Conservation (phyloP, 257 asterid genomes). For the Euphrasia confusa region DNA sequence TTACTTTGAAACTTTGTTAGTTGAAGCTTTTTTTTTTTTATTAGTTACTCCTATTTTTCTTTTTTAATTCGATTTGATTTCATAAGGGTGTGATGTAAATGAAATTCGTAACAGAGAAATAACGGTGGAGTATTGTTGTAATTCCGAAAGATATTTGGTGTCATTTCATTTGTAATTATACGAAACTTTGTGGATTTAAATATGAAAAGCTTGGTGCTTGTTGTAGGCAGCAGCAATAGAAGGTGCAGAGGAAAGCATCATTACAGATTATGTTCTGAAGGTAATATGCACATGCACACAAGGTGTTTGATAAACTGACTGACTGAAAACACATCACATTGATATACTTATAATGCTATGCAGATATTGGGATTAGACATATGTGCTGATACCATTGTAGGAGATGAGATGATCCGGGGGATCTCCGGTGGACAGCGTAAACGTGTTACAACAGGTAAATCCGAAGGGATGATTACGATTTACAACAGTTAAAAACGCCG, state of each 20-base stretch:
- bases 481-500: not conserved
- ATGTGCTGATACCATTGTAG: slow-evolving; percentile 47
- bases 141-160: not conserved
- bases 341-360: not conserved
- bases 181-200: not conserved
- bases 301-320: not conserved
- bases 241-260: no score
- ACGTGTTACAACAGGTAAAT: slow-evolving; percentile 43
- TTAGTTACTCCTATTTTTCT: no score
- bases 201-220: no score
- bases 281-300: slow-evolving; percentile 24
- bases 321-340: not conserved
- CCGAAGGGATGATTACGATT: not conserved
- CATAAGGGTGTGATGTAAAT: no score
- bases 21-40: no score
- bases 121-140: not conserved
- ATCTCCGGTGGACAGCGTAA: slow-evolving; percentile 51
- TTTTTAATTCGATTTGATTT: no score
- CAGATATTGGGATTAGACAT: slow-evolving; percentile 52
- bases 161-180: no score
- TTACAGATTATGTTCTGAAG: slow-evolving; percentile 19
- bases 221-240: no score
- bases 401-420: slow-evolving; percentile 44
- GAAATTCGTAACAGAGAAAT: no score
- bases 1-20: no score